Evolutionary conservation across 108 stramenopile species (phyloP), one percentile per base, ranked within the genome.

Genomic region (Pseudonitzschia pungens): DNA sequence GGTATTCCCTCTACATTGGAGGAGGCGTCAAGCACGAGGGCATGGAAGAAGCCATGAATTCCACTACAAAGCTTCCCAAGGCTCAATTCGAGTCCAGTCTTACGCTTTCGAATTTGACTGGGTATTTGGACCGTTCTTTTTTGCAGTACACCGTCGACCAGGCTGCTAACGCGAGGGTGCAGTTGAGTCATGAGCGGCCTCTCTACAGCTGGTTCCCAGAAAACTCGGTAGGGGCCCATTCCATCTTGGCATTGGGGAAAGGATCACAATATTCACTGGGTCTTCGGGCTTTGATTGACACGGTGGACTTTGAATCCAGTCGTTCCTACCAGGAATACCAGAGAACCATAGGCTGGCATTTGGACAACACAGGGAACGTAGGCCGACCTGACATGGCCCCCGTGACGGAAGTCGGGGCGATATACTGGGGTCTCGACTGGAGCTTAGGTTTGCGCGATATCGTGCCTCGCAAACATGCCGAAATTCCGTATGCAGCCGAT

Each of bases 1-100:
- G 90, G 93, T 94, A 92, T 70, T 80, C 78, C 28, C 63, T 92
- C 12, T 86, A 92, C 60, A 79, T 90, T 26, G 93, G 93, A n/a
- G 93, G 89, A 14, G 90, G 90, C 3, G 63, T 94, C 51, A 89
- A 91, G 70, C 77, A 87, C 48, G 89, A 92, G 52, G 84, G 83
- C 62, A 72, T 84, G 32, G 71, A 73, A 58, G 74, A 70, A 26
- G 36, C 63, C 10, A 43, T 69, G 26, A 65, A 68, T 27, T 26
- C 66, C 18, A 32, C 43, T 5, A 69, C 77, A 27, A 70, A 69
- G 28, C 41, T 91, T 1, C 90, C 90, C 68, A 90, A 87, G 69
- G 78, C 91, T 18, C 90, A 94, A 81, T 86, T 92, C 58, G 93
- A 94, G 83, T 81, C 80, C 15, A 77, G 82, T 11, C 79, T 76